Conservation (phyloP, 23 red algal species). For the Chondrus crispus region DNA sequence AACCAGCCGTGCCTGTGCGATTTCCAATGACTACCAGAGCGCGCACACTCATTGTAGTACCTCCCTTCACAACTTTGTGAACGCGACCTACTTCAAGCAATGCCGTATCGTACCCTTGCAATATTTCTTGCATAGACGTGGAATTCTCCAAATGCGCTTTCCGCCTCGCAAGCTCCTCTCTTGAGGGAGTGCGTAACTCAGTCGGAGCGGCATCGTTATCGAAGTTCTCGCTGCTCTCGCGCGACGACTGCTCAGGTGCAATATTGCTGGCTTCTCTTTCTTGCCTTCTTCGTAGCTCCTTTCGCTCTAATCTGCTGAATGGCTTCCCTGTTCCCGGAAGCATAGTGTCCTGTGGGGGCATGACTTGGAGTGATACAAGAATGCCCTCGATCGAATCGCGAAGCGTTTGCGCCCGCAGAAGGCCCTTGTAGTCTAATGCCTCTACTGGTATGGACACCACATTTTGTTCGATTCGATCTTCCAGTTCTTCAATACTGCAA, state of each 20-base stretch:
- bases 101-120: slow-evolving; percentile 81
- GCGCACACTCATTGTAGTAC: slow-evolving; percentile 68
- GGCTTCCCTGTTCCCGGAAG: slow-evolving; percentile 41
- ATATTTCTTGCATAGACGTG: slow-evolving; percentile 39
- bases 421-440: slow-evolving; percentile 31
- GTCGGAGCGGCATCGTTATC: not conserved
- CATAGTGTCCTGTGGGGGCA: slow-evolving; percentile 36
- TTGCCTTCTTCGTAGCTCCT: not conserved
- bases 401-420: slow-evolving; percentile 35
- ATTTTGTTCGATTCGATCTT: slow-evolving; percentile 38
- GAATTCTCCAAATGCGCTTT: slow-evolving; percentile 57
- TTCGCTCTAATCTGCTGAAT: slow-evolving; percentile 18
- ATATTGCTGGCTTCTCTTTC: no score
- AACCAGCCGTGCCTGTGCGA: slow-evolving; percentile 79
- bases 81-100: slow-evolving; percentile 80
- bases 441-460: slow-evolving; percentile 44
- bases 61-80: slow-evolving; percentile 73
- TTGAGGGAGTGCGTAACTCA: slow-evolving; percentile 8
- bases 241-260: not conserved
- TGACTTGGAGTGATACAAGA: slow-evolving; percentile 39
- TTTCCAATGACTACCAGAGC: slow-evolving; percentile 86
- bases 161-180: slow-evolving; percentile 31
- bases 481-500: slow-evolving; percentile 36
- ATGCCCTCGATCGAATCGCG: slow-evolving; percentile 60
- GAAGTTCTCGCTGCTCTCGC: not conserved